Evolutionary conservation across 129 eudicot species (phyloP), one percentile per base, ranked within the genome.

Genomic region (Flaveria brownii): DNA sequence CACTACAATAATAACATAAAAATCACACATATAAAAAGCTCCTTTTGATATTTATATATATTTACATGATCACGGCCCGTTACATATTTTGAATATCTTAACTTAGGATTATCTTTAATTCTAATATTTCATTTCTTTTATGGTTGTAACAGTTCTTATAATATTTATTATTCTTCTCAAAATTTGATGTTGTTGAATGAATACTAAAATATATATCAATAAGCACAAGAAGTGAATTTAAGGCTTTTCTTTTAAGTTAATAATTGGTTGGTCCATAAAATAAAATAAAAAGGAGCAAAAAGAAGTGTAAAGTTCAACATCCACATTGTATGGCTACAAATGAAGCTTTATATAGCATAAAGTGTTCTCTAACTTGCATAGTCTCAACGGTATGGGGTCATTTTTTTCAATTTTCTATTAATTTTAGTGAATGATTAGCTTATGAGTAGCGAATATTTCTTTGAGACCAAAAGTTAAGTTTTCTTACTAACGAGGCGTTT

Each of bases 321-420:
- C 50, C 50, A 80, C 63, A 66, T 66, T 80, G 75, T 66, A 47
- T 74, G 80, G 84, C 79, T 80, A 57, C 63, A 80, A 74, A 80
- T 74, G 51, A 45, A 73, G 26, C 77, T 61, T 62, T 43, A 59
- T 57, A 23, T 30, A 28, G 61, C 79, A 73, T 80, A 80, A 80
- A 80, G 79, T 73, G 54, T 25, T 60, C 17, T 25, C 63, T 74
- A 43, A 68, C 54, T 67, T 73, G 75, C 59, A 65, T 60, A 54
- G 74, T 54, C 47, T 63, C 75, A 65, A n/a, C 42, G 68, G 79
- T 79, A 73, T 66, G 74, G 79, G 30, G 52, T 25, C 61, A 36
- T 47, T 64, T 26, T 71, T 51, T 42, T 20, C 30, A 15, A 5
- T 66, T 56, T 33, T n/a, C 57, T 71, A 57, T 55, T 41, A 50